These are phyloP conservation scores for Hordeum marinum DNA, from an alignment of 176 grass and related monocot species.

Conservation along the genomic window DNA sequence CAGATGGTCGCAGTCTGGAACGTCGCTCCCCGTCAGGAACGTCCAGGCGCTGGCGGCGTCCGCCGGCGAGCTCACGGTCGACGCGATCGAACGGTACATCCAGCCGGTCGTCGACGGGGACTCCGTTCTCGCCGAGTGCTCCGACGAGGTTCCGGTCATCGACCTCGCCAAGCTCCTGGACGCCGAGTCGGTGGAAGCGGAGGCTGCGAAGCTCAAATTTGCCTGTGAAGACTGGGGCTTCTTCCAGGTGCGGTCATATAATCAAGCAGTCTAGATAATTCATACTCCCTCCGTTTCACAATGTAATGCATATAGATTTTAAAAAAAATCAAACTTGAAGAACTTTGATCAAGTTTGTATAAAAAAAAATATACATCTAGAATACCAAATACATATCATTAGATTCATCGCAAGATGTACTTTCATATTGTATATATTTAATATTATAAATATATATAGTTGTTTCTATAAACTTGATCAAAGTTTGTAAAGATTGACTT, in stretches of 20 bases:
- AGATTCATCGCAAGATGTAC: no score
- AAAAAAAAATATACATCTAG: no score
- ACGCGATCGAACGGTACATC: slow-evolving; percentile 24
- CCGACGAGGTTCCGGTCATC: slow-evolving; percentile 19
- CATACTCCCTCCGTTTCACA: no score
- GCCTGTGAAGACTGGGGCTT: slow-evolving; percentile 63
- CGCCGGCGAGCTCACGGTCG: background rate
- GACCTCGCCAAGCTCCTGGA: slow-evolving; percentile 28
- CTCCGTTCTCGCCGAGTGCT: background rate
- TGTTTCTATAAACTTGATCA: no score
- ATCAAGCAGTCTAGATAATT: no score
- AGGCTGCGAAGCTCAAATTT: slow-evolving; percentile 23
- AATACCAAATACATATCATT: no score
- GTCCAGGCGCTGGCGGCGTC: slow-evolving; percentile 36
- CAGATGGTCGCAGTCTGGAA: background rate
- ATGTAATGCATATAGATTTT: no score
- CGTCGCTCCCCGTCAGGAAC: slow-evolving; percentile 22
- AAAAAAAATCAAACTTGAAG: no score
- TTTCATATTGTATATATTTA: no score
- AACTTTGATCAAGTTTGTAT: no score
- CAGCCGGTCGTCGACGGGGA: slow-evolving; percentile 10
- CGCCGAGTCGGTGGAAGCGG: background rate
- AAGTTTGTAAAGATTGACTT: no score
- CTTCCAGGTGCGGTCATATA: slow-evolving; percentile 49
- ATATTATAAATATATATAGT: no score